phyloP scores from a whole-genome alignment of 139 green algal genomes.

The Tetraselmis striata region DNA sequence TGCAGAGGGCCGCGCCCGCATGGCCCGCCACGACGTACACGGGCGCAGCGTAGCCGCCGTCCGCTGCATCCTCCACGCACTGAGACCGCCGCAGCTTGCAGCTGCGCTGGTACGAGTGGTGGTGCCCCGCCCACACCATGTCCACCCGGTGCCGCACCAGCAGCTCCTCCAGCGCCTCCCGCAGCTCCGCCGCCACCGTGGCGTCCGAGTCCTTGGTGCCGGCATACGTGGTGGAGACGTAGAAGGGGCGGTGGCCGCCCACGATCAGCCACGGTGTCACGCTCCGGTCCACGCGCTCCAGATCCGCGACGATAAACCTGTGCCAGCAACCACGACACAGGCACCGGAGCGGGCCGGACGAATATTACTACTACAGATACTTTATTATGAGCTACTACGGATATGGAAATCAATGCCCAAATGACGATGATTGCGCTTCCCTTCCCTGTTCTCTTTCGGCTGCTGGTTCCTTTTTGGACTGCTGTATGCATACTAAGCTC shows the following conservation, averaged over 20 bases:
- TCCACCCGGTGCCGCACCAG: constrained; percentile 41
- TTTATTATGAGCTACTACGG: too few species aligned
- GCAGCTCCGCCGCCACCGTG: constrained; percentile 32
- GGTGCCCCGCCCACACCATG: constrained; percentile 53
- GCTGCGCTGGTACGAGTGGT: constrained; percentile 67
- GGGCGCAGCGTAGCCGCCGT: constrained; percentile 26
- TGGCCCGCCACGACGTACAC: constrained; percentile 67
- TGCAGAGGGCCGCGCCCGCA: constrained; percentile 32
- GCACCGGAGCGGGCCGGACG: too few species aligned
- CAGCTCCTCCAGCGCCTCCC: constrained; percentile 27
- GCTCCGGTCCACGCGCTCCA: constrained; percentile 38
- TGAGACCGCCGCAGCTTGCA: constrained; percentile 28
- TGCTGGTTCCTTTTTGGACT: too few species aligned
- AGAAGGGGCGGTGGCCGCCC: constrained; percentile 58
- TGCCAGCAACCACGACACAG: too few species aligned
- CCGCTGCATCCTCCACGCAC: constrained; percentile 18
- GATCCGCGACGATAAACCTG: constrained; percentile 36
- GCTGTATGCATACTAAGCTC: too few species aligned
- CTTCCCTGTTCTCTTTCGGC: too few species aligned
- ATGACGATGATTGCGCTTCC: too few species aligned
- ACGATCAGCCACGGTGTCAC: constrained; percentile 68
- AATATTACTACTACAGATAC: too few species aligned
- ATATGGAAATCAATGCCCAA: too few species aligned
- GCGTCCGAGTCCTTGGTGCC: constrained; percentile 34
- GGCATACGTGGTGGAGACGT: constrained; percentile 35